Percentiles rank a stretch among this genome's conserved stretches.
Evolutionary conservation across 495 filamentous ascomycete species (phyloP).

Genomic region (Melanomma pulvis-pyrius): DNA sequence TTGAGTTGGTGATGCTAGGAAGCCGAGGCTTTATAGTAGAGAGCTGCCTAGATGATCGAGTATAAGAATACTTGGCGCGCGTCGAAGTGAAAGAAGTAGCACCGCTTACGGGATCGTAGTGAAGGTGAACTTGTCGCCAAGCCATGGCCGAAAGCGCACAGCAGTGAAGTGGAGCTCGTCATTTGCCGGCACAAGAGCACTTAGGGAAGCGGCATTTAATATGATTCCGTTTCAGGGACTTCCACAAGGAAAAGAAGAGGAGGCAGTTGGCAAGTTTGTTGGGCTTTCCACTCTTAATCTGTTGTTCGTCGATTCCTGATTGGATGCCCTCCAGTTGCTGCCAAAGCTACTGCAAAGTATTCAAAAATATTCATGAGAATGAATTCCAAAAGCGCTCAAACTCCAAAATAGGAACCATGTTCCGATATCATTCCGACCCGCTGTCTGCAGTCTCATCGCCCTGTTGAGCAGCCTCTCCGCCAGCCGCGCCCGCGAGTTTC

Average conservation of each 20-base stretch:
- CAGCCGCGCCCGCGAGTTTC: conserved; percentile 15
- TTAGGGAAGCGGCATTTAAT: too few relatives aligned
- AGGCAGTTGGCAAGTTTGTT: neutral
- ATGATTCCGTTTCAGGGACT: neutral
- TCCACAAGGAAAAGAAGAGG: neutral
- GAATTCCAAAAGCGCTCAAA: too few relatives aligned
- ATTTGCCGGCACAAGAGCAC: neutral
- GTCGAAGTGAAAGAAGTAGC: neutral
- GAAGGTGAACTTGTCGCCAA: neutral
- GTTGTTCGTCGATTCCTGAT: too few relatives aligned
- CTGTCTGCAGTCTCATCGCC: neutral
- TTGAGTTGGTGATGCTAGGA: too few relatives aligned
- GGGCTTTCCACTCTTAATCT: neutral
- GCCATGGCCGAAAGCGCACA: neutral
- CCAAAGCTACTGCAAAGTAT: too few relatives aligned
- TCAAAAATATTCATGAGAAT: too few relatives aligned
- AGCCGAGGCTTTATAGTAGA: too few relatives aligned
- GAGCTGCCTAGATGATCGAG: neutral
- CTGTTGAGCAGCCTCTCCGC: neutral
- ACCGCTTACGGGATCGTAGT: too few relatives aligned
- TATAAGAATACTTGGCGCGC: neutral
- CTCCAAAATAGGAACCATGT: neutral
- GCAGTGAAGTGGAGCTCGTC: neutral
- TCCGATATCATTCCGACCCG: neutral
- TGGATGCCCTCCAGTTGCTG: too few relatives aligned